A percentile compares a stretch with the other conserved stretches of the same genome.
These are phyloP conservation scores for Waltergamsia citrina DNA, from an alignment of 2,329 filamentous ascomycete genomes.

Conservation along the genomic window DNA sequence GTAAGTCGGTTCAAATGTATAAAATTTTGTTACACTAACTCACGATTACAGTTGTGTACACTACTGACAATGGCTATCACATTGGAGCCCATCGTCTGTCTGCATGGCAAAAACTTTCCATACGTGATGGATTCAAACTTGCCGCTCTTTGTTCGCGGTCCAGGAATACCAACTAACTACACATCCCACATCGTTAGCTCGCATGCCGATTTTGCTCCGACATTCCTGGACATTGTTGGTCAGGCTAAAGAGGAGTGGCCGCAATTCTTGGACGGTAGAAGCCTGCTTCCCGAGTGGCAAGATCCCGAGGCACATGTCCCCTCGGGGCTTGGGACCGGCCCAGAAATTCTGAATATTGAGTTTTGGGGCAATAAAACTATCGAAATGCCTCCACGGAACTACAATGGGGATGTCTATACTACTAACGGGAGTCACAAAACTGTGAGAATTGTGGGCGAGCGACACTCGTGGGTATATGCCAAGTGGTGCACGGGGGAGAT, in stretches of 20 bases:
- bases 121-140: slow-evolving; percentile 43
- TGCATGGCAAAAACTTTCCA: slow-evolving; percentile 39
- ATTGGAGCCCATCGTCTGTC: slow-evolving; percentile 40
- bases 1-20: neutral
- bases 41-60: slow-evolving; percentile 26
- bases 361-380: slow-evolving; percentile 15
- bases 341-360: slow-evolving; percentile 37
- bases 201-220: slow-evolving; percentile 46
- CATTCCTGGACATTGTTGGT: slow-evolving; percentile 31
- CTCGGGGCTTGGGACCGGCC: slow-evolving; percentile 6
- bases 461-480: slow-evolving; percentile 13
- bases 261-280: slow-evolving; percentile 17
- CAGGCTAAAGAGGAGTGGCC: slow-evolving; percentile 10
- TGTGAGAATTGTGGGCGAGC: slow-evolving; percentile 13
- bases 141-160: slow-evolving; percentile 39
- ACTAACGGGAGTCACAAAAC: slow-evolving; percentile 17
- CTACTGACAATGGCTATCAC: slow-evolving; percentile 43
- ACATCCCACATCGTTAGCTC: slow-evolving; percentile 30
- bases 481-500: slow-evolving; percentile 18
- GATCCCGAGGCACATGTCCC: slow-evolving; percentile 3
- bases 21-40: too few relatives aligned
- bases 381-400: slow-evolving; percentile 8
- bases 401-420: neutral
- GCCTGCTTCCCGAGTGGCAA: slow-evolving; percentile 17
- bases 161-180: slow-evolving; percentile 27